phyloP scores from a whole-genome alignment of 305 asterid species.

The Coffea humblotiana region DNA sequence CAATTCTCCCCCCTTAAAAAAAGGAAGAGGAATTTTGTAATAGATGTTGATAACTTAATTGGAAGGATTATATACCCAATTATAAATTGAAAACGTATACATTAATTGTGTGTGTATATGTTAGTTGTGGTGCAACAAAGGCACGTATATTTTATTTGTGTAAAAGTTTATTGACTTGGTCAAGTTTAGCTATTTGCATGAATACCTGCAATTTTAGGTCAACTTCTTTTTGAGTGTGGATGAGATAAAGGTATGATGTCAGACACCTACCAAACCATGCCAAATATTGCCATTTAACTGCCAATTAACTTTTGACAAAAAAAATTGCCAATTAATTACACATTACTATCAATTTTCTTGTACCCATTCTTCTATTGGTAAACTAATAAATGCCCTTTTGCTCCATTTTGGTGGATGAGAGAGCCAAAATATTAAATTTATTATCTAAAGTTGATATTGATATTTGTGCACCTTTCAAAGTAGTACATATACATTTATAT shows the following conservation, averaged over 20 bases:
- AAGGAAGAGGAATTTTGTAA: background rate
- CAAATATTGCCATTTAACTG: background rate
- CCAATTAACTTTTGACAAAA: background rate
- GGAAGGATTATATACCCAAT: background rate
- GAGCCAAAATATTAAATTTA: background rate
- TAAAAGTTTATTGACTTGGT: slow-evolving; percentile 18
- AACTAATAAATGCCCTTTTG: background rate
- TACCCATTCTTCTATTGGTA: background rate
- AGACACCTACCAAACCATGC: background rate
- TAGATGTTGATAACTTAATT: background rate
- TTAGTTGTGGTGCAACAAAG: background rate
- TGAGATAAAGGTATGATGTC: background rate
- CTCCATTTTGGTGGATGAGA: background rate
- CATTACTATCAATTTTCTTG: background rate
- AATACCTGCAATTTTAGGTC: slow-evolving; percentile 9
- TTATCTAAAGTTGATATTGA: background rate
- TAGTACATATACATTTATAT: background rate
- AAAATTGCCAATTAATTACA: background rate
- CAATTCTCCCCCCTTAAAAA: background rate
- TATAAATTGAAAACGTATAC: too few species aligned
- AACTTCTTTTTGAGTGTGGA: slow-evolving; percentile 1
- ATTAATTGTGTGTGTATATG: background rate
- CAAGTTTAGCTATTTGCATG: slow-evolving; percentile 4
- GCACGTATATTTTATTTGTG: background rate
- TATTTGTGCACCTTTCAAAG: background rate